Evolutionary conservation across 371 early-diverging fungal genomes (phyloP), one percentile per base, ranked within the genome.

Genomic region (Phascolomyces articulosus): DNA sequence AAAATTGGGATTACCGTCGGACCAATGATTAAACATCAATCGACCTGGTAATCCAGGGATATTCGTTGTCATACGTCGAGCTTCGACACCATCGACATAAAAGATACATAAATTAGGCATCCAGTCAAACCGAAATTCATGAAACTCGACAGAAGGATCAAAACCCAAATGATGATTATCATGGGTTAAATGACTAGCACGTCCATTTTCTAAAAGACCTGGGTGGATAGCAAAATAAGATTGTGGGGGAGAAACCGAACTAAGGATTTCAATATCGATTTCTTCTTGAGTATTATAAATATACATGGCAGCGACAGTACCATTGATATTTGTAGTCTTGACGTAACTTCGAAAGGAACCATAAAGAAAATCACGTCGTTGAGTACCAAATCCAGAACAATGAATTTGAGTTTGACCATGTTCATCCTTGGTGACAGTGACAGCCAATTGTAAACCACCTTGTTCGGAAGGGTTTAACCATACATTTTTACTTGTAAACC

Each of bases 41-140:
- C 72, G 38, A 0, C 73, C 70, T 8, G 73, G 68, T n/a, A 40
- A 13, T 3, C 27, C 59, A n/a, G 73, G 73, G 15, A 76, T 65
- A 38, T 73, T 73, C 40, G 70, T 70, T 13, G 38, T 51, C 20
- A 69, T 55, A 1, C 67, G 66, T 13, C 59, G 60, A 2, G 63
- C 64, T 57, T 64, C 62, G 16, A 63, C 21, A 13, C 71, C 71
- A 41, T 76, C 77, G 21, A 73, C 65, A 57, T 71, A 76, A 34
- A 73, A 73, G 1, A 66, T 51, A 16, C 54, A 63, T 21, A 47
- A 54, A 18, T 60, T 56, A n/a, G 73, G 71, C 23, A 66, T 26
- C 77, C 77, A 76, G 40, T 76, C 77, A 47, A 76, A 68, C 15
- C 77, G 71, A 31, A 72, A 76, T 38, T 72, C 73, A 47, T 76